A percentile compares a stretch with the other conserved stretches of the same genome.
Conservation (phyloP, 2,329 filamentous ascomycete species). For the Nothophoma quercina region DNA sequence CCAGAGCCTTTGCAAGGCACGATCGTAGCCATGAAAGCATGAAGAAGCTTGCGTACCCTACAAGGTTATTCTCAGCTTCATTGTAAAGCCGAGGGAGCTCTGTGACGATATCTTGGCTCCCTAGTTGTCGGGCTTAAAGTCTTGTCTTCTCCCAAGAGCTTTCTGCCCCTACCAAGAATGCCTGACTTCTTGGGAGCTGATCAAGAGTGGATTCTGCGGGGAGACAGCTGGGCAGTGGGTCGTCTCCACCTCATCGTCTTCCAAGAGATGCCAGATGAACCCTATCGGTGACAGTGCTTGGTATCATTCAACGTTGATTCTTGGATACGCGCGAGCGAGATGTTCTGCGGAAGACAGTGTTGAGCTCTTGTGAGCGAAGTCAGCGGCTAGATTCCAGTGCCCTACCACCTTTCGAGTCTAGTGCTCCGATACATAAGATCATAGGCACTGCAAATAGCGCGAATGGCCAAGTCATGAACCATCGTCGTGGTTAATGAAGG, state of each 20-base stretch:
- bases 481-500: neutral
- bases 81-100: neutral
- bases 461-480: constrained; percentile 2
- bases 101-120: constrained; percentile 5
- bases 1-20: too few species aligned
- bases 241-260: constrained; percentile 20
- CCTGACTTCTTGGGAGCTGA: constrained; percentile 23
- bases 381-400: neutral
- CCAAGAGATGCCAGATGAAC: constrained; percentile 17
- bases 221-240: constrained; percentile 25
- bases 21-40: neutral
- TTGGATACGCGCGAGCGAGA: too few species aligned
- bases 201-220: constrained; percentile 18
- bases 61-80: neutral
- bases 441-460: constrained; percentile 1
- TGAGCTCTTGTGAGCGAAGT: too few species aligned
- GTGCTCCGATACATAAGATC: neutral
- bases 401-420: neutral
- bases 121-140: constrained; percentile 12
- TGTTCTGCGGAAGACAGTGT: too few species aligned
- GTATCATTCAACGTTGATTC: too few species aligned
- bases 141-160: constrained; percentile 15
- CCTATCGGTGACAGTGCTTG: constrained; percentile 16
- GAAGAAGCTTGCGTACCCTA: neutral
- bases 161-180: constrained; percentile 19